Evolutionary conservation across 129 eudicot genomes (phyloP).

Genomic region (Centella asiatica): DNA sequence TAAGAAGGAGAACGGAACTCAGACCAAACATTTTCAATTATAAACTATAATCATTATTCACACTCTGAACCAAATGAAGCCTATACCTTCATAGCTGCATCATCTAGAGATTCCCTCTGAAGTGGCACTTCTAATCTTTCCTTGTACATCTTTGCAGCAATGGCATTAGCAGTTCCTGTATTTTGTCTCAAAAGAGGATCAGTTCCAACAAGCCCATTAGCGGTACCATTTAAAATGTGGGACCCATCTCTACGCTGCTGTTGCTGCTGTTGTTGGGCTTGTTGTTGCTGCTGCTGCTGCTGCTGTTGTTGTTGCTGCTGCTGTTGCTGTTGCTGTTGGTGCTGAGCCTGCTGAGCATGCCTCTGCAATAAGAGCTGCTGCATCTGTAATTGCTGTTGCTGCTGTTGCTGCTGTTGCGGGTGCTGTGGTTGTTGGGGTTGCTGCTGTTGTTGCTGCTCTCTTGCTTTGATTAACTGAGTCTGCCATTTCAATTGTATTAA

Average conservation of each 20-base stretch:
- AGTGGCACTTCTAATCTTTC: slow-evolving; percentile 67
- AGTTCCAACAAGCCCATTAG: slow-evolving; percentile 73
- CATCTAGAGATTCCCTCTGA: slow-evolving; percentile 58
- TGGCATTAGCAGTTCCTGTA: slow-evolving; percentile 71
- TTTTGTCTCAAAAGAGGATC: slow-evolving; percentile 80
- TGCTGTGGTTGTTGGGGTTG: slow-evolving; percentile 51
- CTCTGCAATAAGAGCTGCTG: slow-evolving; percentile 63
- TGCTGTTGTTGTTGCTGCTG: slow-evolving; percentile 59
- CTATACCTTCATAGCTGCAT: slow-evolving; percentile 73
- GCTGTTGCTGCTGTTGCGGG: slow-evolving; percentile 65
- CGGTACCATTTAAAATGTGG: slow-evolving; percentile 65
- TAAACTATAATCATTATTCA: no score
- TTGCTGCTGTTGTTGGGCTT: slow-evolving; percentile 57
- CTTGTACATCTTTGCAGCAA: slow-evolving; percentile 93
- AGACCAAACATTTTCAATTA: no score
- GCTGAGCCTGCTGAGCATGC: slow-evolving; percentile 58
- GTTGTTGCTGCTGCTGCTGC: slow-evolving; percentile 57
- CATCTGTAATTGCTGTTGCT: slow-evolving; percentile 59
- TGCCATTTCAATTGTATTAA: slow-evolving; percentile 20
- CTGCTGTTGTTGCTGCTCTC: slow-evolving; percentile 90
- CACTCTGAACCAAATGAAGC: no score
- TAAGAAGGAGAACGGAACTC: no score
- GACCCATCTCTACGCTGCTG: slow-evolving; percentile 83
- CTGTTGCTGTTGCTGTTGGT: slow-evolving; percentile 46
- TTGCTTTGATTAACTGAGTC: slow-evolving; percentile 83